Conservation (phyloP, 2,329 filamentous ascomycete genomes). For the Dactylellina cionopaga region DNA sequence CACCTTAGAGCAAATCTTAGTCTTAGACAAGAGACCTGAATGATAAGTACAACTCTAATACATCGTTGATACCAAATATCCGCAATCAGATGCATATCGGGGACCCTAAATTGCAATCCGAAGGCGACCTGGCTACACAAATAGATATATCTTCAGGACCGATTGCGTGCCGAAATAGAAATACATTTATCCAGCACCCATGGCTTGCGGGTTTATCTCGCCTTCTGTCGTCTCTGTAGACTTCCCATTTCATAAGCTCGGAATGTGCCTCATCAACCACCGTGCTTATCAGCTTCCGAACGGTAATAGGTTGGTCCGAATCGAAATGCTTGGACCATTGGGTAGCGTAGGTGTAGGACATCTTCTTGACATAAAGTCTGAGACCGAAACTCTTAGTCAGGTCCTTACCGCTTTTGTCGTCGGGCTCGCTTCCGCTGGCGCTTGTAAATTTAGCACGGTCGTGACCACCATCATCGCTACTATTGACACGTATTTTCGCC, state of each 20-base stretch:
- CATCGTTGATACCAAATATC: neutral
- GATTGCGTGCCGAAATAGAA: constrained; percentile 1
- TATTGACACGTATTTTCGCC: too few species aligned
- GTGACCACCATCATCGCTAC: too few species aligned
- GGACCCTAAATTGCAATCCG: neutral
- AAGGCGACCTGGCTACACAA: neutral
- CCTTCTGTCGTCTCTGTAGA: neutral
- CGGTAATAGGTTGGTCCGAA: neutral
- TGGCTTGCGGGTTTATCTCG: neutral
- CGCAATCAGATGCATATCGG: neutral
- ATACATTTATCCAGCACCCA: constrained; percentile 10
- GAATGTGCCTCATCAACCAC: constrained; percentile 2
- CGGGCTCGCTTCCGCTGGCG: too few species aligned
- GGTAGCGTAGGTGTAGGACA: constrained; percentile 9
- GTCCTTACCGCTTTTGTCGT: neutral
- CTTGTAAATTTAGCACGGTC: too few species aligned
- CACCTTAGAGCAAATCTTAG: neutral
- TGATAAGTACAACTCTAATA: neutral
- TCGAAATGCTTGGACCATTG: constrained; percentile 1
- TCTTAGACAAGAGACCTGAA: neutral
- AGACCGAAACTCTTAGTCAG: neutral
- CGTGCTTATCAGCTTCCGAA: neutral
- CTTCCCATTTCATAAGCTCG: neutral
- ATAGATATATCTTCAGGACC: constrained; percentile 7
- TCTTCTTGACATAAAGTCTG: constrained; percentile 7